Conservation (phyloP, 1,139 yeast species). For the Yamadazyma siamensis region DNA sequence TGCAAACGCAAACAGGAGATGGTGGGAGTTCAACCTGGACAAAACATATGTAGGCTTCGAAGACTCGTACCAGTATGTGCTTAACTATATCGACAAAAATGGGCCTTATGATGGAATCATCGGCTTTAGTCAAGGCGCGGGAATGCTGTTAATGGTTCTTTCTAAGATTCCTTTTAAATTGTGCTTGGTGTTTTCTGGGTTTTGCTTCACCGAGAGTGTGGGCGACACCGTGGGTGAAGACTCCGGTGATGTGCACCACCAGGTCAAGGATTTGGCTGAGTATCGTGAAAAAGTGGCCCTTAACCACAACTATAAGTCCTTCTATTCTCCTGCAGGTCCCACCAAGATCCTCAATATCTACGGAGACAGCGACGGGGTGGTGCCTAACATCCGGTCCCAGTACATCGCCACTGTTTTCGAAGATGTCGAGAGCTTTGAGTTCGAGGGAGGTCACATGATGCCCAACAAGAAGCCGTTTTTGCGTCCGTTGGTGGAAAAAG, state of each 20-base stretch:
- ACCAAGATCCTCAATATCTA: slow-evolving; percentile 28
- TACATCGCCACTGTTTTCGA: slow-evolving; percentile 22
- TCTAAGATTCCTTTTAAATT: slow-evolving; percentile 38
- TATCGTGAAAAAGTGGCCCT: slow-evolving; percentile 19
- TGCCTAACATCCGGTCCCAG: slow-evolving; percentile 30
- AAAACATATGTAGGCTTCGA: slow-evolving; percentile 29
- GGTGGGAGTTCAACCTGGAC: slow-evolving; percentile 31
- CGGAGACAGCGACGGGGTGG: slow-evolving; percentile 32
- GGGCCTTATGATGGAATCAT: slow-evolving; percentile 90
- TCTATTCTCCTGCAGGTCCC: slow-evolving; percentile 13
- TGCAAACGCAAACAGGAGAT: slow-evolving; percentile 50
- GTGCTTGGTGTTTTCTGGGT: slow-evolving; percentile 52
- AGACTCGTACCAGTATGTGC: slow-evolving; percentile 38
- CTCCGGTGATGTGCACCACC: slow-evolving; percentile 21
- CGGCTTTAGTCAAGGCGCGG: slow-evolving; percentile 95
- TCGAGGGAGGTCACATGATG: slow-evolving; percentile 41
- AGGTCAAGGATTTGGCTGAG: slow-evolving; percentile 19
- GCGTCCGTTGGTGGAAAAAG: slow-evolving; percentile 22
- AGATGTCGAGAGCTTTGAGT: slow-evolving; percentile 16
- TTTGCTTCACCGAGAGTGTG: slow-evolving; percentile 53
- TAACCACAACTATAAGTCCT: slow-evolving; percentile 15
- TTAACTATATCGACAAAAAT: slow-evolving; percentile 52
- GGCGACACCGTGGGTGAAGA: no score
- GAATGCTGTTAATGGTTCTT: slow-evolving; percentile 57
- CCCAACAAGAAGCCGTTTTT: slow-evolving; percentile 31